Evolutionary conservation across 257 asterid genomes (phyloP), one percentile per base, ranked within the genome.

Genomic region (Catharanthus roseus): DNA sequence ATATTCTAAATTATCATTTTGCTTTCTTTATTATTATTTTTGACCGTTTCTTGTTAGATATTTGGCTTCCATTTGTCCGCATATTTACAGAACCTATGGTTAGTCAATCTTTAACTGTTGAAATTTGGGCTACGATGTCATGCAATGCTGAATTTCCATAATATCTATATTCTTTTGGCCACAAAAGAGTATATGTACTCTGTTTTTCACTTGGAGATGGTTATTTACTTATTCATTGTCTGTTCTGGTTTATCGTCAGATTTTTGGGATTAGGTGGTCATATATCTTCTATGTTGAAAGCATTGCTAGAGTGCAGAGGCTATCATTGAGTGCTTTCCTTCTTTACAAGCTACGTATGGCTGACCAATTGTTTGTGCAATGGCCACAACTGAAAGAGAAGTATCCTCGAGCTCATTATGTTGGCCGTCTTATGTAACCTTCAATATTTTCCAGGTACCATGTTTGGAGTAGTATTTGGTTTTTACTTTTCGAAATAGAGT

Each of bases 261-360:
- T 84, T 71, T 50, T 91, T 13, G 95, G 97, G 42, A 75, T 93
- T 63, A 85, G 87, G 80, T 91, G 96, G 98, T 91, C 97, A 1
- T 85, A 87, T 64, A 84, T 93, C 55, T 90, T 90, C 86, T 93
- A 93, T 60, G 85, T 93, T 33, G 97, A 89, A 83, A 93, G 98
- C 87, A 93, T 93, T 77, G 98, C 97, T 63, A 86, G 97, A 86
- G 98, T 93, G 45, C 85, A 69, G 84, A 87, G 85, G 88, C 88
- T 90, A 53, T 93, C 98, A 31, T 80, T 93, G 83, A 93, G 97
- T 29, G 96, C 90, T 19, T 75, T 89, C 80, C 87, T 91, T 77
- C 91, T 89, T 54, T 91, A 91, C 87, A 84, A 89, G 53, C 85
- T 93, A 63, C 81, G 78, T 44, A 84, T 93, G 85, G 96, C 87